phyloP scores from a whole-genome alignment of 768 basidiomycete genomes.

The Kwoniella sp. region DNA sequence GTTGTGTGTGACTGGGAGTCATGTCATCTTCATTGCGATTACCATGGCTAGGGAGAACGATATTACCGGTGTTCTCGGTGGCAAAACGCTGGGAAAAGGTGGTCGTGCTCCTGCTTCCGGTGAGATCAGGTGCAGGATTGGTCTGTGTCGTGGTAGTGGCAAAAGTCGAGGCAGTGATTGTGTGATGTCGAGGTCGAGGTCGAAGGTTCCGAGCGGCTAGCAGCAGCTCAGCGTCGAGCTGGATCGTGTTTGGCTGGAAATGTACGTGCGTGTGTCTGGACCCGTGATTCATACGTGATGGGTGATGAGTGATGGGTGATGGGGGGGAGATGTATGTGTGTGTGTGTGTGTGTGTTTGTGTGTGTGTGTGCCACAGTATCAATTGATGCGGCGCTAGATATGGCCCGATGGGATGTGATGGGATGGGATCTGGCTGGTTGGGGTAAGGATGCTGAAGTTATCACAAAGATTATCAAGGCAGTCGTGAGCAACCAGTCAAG shows the following conservation, averaged over 20 bases:
- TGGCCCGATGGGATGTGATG: not conserved
- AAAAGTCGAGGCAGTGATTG: not conserved
- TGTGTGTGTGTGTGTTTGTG: not conserved
- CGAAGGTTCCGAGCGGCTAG: not conserved
- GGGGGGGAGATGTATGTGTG: not conserved
- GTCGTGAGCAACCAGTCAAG: too few relatives aligned
- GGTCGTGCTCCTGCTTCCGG: too few relatives aligned
- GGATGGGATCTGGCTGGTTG: not conserved
- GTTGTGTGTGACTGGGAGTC: not conserved
- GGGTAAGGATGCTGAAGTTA: too few relatives aligned
- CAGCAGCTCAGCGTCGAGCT: too few relatives aligned
- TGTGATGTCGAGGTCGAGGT: not conserved
- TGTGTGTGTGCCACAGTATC: too few relatives aligned
- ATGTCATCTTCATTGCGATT: too few relatives aligned
- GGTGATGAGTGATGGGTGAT: too few relatives aligned
- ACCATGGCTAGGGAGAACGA: too few relatives aligned
- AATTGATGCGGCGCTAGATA: not conserved
- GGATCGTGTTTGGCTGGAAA: not conserved
- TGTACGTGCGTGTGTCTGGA: not conserved
- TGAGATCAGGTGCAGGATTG: not conserved
- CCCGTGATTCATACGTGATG: not conserved
- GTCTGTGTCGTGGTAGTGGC: not conserved
- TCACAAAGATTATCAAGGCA: too few relatives aligned
- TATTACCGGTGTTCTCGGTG: too few relatives aligned
- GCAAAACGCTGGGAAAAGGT: too few relatives aligned